phyloP scores from a whole-genome alignment of 306 rosid genomes.

The Hippophae rhamnoides region DNA sequence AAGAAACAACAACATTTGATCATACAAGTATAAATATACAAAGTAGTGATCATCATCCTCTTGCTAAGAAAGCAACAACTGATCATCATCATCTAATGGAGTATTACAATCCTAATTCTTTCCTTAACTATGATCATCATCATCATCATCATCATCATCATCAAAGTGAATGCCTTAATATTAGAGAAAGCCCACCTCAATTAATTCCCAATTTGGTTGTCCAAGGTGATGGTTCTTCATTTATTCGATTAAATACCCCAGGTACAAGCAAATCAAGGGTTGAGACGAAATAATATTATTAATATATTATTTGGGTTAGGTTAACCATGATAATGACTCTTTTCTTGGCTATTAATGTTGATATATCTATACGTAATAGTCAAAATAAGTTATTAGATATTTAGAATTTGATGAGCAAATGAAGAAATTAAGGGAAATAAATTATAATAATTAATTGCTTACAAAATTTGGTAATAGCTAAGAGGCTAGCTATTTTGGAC shows the following conservation, averaged over 20 bases:
- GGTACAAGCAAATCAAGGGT: constrained; percentile 50
- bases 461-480: not conserved
- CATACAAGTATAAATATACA: constrained; percentile 12
- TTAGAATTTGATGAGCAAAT: constrained; percentile 12
- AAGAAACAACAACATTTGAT: constrained; percentile 32
- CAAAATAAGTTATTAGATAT: constrained; percentile 18
- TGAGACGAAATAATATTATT: constrained; percentile 24
- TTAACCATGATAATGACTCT: constrained; percentile 7
- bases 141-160: not conserved
- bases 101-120: constrained; percentile 29
- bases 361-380: constrained; percentile 9
- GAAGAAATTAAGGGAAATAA: not conserved
- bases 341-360: constrained; percentile 1
- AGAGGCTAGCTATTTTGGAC: too few relatives aligned
- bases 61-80: constrained; percentile 19
- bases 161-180: constrained; percentile 20
- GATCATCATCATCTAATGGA: constrained; percentile 19
- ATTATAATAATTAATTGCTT: not conserved
- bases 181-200: constrained; percentile 46
- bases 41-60: constrained; percentile 5
- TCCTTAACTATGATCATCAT: constrained; percentile 32
- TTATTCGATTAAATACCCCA: constrained; percentile 30
- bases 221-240: constrained; percentile 60
- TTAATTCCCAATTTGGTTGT: constrained; percentile 46
- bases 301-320: constrained; percentile 16